Percentiles rank a stretch among this genome's conserved stretches.
Conservation (phyloP, 1,284 basidiomycete genomes). For the Ustilago esculenta region DNA sequence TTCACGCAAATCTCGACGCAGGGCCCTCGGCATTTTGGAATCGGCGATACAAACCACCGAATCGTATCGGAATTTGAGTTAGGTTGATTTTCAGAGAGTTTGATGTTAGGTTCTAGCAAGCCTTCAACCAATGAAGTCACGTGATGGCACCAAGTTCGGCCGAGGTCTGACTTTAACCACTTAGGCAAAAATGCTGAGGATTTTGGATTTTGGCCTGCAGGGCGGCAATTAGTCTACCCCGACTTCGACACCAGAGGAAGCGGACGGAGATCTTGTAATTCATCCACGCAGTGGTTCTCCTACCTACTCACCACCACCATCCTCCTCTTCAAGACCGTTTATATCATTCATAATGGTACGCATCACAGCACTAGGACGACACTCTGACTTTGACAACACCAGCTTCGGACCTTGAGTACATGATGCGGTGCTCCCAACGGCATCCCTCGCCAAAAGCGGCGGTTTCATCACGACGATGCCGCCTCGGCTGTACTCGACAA, state of each 20-base stretch:
- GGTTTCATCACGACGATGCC: conserved; percentile 25
- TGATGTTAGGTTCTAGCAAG: no score
- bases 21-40: no score
- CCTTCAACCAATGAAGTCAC: no score
- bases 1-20: neutral
- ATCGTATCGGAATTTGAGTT: no score
- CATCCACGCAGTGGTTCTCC: neutral
- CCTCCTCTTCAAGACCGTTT: conserved; percentile 38
- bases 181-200: no score
- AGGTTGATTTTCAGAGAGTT: no score
- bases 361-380: conserved; percentile 43
- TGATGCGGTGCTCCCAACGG: conserved; percentile 22
- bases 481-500: conserved; percentile 25
- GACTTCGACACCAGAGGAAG: no score
- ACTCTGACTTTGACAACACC: conserved; percentile 6
- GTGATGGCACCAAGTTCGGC: no score
- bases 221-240: no score
- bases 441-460: conserved; percentile 19
- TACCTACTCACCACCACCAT: conserved; percentile 24
- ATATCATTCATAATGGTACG: conserved; percentile 56
- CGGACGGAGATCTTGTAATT: neutral
- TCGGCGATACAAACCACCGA: no score
- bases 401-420: conserved; percentile 11
- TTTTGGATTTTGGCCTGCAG: no score
- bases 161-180: no score